Conservation (phyloP, 2,329 filamentous ascomycete species). For the Falciphora oryzae region DNA sequence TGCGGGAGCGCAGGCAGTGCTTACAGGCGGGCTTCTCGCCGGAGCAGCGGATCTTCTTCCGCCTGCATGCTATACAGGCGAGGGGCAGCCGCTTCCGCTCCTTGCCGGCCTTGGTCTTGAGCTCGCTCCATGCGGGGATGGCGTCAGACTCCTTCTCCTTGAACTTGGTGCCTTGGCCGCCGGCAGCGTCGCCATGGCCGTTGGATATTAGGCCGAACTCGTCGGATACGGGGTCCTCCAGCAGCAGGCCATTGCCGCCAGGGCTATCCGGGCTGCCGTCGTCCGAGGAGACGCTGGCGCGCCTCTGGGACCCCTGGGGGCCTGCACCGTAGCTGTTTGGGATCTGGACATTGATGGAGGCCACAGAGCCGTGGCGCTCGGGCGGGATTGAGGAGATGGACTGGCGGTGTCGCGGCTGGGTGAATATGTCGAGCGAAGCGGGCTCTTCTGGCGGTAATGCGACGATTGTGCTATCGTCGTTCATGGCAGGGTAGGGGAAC, state of each 20-base stretch:
- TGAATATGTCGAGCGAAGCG: constrained; percentile 23
- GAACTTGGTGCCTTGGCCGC: constrained; percentile 42
- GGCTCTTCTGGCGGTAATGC: constrained; percentile 30
- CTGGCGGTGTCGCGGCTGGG: constrained; percentile 22
- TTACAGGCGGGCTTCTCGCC: constrained; percentile 98
- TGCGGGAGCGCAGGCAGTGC: constrained; percentile 85
- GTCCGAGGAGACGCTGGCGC: constrained; percentile 32
- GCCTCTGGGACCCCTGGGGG: constrained; percentile 16
- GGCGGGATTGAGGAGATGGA: constrained; percentile 29
- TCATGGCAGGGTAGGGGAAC: constrained; percentile 41
- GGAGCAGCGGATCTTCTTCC: constrained; percentile 97
- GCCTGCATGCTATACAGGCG: constrained; percentile 89
- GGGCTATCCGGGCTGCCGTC: constrained; percentile 37
- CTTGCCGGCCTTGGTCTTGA: constrained; percentile 90
- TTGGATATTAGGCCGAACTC: constrained; percentile 50
- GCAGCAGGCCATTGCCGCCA: constrained; percentile 31
- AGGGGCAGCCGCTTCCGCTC: constrained; percentile 88
- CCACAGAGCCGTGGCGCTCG: constrained; percentile 30
- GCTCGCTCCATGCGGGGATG: constrained; percentile 66
- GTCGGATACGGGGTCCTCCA: constrained; percentile 50
- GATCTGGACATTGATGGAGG: constrained; percentile 21
- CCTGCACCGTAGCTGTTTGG: constrained; percentile 20
- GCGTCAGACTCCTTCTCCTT: constrained; percentile 53
- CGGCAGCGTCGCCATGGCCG: constrained; percentile 42
- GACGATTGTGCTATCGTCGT: constrained; percentile 36